phyloP scores from a whole-genome alignment of 106 monocot genomes.

The Acorus gramineus region DNA sequence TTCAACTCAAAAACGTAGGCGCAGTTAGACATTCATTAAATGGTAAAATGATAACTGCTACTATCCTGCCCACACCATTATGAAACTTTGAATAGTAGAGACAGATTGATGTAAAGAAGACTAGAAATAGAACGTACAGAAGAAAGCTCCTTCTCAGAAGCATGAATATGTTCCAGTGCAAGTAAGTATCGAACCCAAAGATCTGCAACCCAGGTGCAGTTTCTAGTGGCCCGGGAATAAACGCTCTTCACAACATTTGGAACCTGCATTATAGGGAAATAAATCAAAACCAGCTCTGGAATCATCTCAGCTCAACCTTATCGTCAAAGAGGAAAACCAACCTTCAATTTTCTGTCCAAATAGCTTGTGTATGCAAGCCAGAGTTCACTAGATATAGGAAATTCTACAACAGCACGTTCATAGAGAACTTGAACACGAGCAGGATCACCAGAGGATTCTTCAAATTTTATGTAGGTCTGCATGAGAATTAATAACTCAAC shows the following conservation, averaged over 20 bases:
- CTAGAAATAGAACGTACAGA: constrained; percentile 35
- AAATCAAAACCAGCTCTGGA: neutral
- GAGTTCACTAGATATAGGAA: constrained; percentile 72
- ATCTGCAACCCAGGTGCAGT: constrained; percentile 79
- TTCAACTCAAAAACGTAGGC: too few relatives aligned
- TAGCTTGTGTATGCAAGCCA: constrained; percentile 81
- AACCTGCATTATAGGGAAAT: constrained; percentile 33
- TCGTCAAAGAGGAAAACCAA: neutral
- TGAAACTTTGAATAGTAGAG: neutral
- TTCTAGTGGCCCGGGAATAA: constrained; percentile 81
- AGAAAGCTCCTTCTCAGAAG: constrained; percentile 63
- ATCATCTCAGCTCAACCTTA: neutral
- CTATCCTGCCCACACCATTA: too few relatives aligned
- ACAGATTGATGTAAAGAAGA: neutral
- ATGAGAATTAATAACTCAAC: constrained; percentile 8
- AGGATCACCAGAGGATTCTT: constrained; percentile 77
- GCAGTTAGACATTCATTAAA: too few relatives aligned
- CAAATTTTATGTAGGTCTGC: constrained; percentile 91
- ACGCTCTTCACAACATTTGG: constrained; percentile 54
- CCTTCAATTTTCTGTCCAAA: constrained; percentile 83
- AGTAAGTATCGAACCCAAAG: constrained; percentile 79
- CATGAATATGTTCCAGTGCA: constrained; percentile 65
- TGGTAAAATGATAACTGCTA: too few relatives aligned
- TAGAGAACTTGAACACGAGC: constrained; percentile 87
- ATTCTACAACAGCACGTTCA: constrained; percentile 71